Evolutionary conservation across 2,329 filamentous ascomycete genomes (phyloP).

Genomic region (Emergomyces africanus): DNA sequence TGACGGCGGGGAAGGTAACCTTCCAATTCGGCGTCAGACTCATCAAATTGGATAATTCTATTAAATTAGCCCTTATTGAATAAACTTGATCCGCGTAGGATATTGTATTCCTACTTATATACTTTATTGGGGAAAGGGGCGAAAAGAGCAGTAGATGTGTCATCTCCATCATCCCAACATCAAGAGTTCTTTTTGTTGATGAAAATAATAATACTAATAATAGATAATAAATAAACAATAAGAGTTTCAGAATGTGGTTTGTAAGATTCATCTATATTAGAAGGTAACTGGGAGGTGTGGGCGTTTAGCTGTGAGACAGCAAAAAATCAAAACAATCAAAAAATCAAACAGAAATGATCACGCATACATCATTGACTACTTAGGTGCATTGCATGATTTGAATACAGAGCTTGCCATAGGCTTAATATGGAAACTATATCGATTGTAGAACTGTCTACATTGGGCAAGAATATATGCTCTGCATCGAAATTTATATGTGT

Average conservation of each 20-base stretch:
- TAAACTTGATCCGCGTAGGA: background rate
- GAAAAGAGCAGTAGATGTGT: background rate
- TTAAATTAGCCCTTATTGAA: background rate
- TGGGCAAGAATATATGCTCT: background rate
- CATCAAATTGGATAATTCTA: background rate
- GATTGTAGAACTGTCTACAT: background rate
- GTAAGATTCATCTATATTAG: background rate
- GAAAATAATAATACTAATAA: no score
- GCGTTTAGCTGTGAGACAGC: background rate
- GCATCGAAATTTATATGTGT: background rate
- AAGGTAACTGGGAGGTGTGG: background rate
- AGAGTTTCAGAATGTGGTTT: background rate
- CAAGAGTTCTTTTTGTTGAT: background rate
- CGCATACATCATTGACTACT: background rate
- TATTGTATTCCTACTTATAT: background rate
- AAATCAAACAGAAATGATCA: background rate
- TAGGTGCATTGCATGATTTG: background rate
- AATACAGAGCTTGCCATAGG: background rate
- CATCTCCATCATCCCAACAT: background rate
- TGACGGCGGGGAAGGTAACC: background rate
- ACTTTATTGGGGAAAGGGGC: background rate
- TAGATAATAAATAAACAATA: no score
- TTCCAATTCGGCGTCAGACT: background rate
- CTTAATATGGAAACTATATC: background rate
- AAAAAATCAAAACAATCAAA: no score